Evolutionary conservation across 2,329 filamentous ascomycete species (phyloP), one percentile per base, ranked within the genome.

Genomic region (Cyphellophora europaea): DNA sequence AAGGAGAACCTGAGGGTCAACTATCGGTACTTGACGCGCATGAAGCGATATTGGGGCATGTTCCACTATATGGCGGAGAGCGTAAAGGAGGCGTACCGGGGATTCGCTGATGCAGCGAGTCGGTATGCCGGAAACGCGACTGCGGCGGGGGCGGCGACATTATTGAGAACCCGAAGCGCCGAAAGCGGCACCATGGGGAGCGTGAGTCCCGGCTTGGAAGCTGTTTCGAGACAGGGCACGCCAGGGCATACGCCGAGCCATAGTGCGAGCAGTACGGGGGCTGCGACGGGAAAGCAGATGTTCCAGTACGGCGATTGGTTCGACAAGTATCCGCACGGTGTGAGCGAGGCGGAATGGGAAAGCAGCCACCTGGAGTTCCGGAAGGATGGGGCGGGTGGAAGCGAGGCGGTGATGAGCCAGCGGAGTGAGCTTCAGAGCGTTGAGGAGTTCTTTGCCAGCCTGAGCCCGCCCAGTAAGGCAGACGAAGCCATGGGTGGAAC

Each of bases 241-340:
- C n/a, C n/a, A n/a, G n/a, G n/a, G n/a, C 21, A 25, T n/a, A 25
- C 21, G n/a, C 21, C 21, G 8, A 8, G 8, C 8, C 21, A 25
- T n/a, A 25, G 21, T n/a, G 18, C 15, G 3, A 19, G 15, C 16
- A 6, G 3, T 3, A 4, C 30, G 12, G 30, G 15, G 19, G 18
- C 30, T 11, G 11, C 30, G 12, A 6, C 12, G 8, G 30, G 49
- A 10, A 41, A 41, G 16, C 32, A 42, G 17, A 44, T 95, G 49
- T 88, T 94, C 57, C 89, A 96, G 52, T 96, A 96, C 50, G 87
- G 88, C 33, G 91, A 96, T 59, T 96, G 91, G 91, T 96, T 96
- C 52, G 83, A 91, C 53, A 76, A 83, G 45, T 96, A 95, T 54
- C 91, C 91, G 1, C 83, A 93, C 49, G 91, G 91, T 2, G 84